Conservation (phyloP, 2,329 filamentous ascomycete genomes). For the Tympanopsis confertula region DNA sequence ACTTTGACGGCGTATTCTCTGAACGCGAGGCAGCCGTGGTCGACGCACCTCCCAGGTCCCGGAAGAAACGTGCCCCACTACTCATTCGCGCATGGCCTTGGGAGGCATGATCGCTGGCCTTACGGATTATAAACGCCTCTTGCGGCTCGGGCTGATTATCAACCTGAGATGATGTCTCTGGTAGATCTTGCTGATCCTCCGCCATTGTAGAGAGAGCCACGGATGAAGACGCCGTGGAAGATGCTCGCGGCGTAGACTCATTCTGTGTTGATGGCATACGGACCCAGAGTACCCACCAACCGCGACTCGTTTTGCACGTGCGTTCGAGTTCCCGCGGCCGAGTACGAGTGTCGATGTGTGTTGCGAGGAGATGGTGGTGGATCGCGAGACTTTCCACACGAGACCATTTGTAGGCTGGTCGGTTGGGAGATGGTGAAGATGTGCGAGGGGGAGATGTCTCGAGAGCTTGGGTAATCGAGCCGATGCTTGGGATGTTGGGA, state of each 20-base stretch:
- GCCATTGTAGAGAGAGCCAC: too few relatives aligned
- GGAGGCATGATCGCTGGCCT: slow-evolving; percentile 24
- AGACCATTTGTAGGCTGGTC: slow-evolving; percentile 34
- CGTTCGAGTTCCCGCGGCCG: slow-evolving; percentile 38
- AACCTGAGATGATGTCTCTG: too few relatives aligned
- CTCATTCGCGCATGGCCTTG: slow-evolving; percentile 17
- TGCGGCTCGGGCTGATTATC: slow-evolving; percentile 3
- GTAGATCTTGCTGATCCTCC: too few relatives aligned
- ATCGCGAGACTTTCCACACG: slow-evolving; percentile 49
- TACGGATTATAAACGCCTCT: slow-evolving; percentile 31
- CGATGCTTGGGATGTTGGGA: slow-evolving; percentile 49
- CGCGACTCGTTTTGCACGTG: slow-evolving; percentile 49
- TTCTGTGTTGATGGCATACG: slow-evolving; percentile 24
- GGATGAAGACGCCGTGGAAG: not conserved
- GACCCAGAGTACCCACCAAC: slow-evolving; percentile 60
- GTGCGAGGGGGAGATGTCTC: not conserved
- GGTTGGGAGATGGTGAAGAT: not conserved
- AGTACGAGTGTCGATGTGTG: slow-evolving; percentile 35
- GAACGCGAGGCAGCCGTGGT: slow-evolving; percentile 7
- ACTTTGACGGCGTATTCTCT: slow-evolving; percentile 16
- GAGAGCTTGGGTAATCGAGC: slow-evolving; percentile 5
- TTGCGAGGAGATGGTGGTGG: slow-evolving; percentile 46
- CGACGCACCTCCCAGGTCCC: slow-evolving; percentile 22
- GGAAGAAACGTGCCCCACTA: slow-evolving; percentile 20
- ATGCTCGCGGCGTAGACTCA: slow-evolving; percentile 2